Conservation (phyloP, 1,284 basidiomycete species). For the Pseudozyma sp. region DNA sequence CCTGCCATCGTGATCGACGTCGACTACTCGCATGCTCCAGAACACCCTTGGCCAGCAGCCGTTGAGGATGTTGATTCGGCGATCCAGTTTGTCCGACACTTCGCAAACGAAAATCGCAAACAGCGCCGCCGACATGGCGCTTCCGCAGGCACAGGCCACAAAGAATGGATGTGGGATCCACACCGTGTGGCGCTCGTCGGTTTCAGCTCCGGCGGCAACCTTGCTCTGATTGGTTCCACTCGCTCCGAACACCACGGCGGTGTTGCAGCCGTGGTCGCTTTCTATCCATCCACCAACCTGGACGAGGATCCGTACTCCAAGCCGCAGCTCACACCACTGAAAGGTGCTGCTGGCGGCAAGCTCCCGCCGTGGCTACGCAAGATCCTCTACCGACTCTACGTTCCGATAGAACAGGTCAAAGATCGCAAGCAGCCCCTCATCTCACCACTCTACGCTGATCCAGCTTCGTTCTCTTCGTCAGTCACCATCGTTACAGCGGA, state of each 20-base stretch:
- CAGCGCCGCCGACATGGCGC: slow-evolving; percentile 35
- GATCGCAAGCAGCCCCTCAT: slow-evolving; percentile 45
- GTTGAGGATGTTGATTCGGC: slow-evolving; percentile 79
- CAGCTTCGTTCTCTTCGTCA: slow-evolving; percentile 24
- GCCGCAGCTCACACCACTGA: slow-evolving; percentile 38
- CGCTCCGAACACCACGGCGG: slow-evolving; percentile 27
- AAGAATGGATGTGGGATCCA: slow-evolving; percentile 43
- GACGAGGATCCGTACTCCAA: slow-evolving; percentile 49
- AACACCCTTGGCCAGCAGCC: slow-evolving; percentile 79
- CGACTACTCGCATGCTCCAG: slow-evolving; percentile 80
- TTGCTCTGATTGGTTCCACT: slow-evolving; percentile 38
- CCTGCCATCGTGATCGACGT: slow-evolving; percentile 74
- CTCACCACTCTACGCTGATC: slow-evolving; percentile 44
- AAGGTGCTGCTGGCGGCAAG: slow-evolving; percentile 40
- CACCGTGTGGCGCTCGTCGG: slow-evolving; percentile 49
- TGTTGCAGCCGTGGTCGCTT: slow-evolving; percentile 43
- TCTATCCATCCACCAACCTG: slow-evolving; percentile 55
- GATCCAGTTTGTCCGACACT: slow-evolving; percentile 73
- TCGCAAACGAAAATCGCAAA: slow-evolving; percentile 28
- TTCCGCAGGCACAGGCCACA: slow-evolving; percentile 24
- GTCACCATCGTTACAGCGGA: slow-evolving; percentile 50
- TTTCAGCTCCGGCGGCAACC: slow-evolving; percentile 53
- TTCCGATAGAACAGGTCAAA: slow-evolving; percentile 28
- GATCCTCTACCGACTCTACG: slow-evolving; percentile 44
- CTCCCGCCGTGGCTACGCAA: slow-evolving; percentile 43